A percentile compares a stretch with the other conserved stretches of the same genome.
phyloP scores from a whole-genome alignment of 1,284 basidiomycete species.

The Singerocomus inundabilis region DNA sequence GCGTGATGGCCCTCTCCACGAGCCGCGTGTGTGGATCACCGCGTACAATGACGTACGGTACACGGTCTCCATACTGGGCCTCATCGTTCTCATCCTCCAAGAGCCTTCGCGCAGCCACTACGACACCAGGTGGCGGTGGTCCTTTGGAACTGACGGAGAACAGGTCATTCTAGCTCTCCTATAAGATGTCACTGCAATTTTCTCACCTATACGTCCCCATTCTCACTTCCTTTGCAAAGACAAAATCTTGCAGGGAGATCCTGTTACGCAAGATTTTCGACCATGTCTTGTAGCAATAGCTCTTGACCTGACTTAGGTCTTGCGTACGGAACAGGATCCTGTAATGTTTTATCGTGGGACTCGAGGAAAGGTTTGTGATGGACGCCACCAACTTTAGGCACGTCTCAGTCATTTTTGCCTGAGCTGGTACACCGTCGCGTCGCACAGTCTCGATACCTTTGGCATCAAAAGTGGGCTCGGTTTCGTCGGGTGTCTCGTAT shows the following conservation, averaged over 20 bases:
- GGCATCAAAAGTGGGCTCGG: conserved; percentile 85
- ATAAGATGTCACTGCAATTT: background rate
- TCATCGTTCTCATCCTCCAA: conserved; percentile 79
- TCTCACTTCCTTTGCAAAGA: conserved; percentile 91
- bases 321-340: conserved; percentile 88
- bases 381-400: conserved; percentile 66
- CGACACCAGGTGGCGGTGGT: conserved; percentile 87
- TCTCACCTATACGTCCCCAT: conserved; percentile 86
- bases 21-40: conserved; percentile 69
- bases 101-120: conserved; percentile 78
- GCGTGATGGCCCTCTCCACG: conserved; percentile 80
- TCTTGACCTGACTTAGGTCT: conserved; percentile 87
- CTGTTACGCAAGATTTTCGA: conserved; percentile 79
- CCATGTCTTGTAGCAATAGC: conserved; percentile 87
- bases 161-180: background rate
- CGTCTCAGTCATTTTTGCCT: conserved; percentile 86
- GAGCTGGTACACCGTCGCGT: conserved; percentile 85
- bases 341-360: background rate
- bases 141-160: conserved; percentile 63
- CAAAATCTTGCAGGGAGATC: conserved; percentile 86
- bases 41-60: conserved; percentile 85
- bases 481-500: conserved; percentile 82
- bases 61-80: conserved; percentile 89
- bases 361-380: background rate
- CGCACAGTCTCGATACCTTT: conserved; percentile 98